Evolutionary conservation across 225 moss, liverwort and hornwort species (phyloP), one percentile per base, ranked within the genome.

Genomic region (Pleurozium schreberi): DNA sequence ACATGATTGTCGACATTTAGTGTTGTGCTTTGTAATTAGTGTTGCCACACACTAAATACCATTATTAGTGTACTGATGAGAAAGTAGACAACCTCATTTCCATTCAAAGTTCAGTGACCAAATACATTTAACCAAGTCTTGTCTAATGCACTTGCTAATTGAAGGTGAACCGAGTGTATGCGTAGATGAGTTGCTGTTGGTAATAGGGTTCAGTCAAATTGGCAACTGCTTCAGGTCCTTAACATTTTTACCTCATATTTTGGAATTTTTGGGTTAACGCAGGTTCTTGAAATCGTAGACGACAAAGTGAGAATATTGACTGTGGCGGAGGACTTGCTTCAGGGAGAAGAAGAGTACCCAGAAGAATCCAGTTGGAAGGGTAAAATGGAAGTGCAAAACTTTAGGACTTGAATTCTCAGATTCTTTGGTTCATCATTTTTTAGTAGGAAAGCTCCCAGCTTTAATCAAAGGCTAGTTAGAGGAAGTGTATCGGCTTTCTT

Each of bases 241-340:
- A n/a, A 52, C 25, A 26, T 11, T 53, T 84, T 84, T 14, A 47
- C 21, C n/a, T 86, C n/a, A 75, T 75, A 15, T 63, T 86, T 77
- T 62, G 58, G 68, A 42, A 50, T 50, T 57, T 71, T 25, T 49
- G 49, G 70, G 20, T 58, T 6, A 55, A 28, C 83, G 89, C 92
- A 95, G 94, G 94, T 95, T 77, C 91, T 95, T 52, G 94, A 95
- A 74, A 95, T 95, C 57, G 87, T 87, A 7, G 92, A 93, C 73
- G 84, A 92, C 78, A 91, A 92, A 84, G 94, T 95, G 90, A 95
- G 94, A 89, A 91, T 92, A 85, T 73, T 95, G 87, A 93, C 91
- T 88, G 90, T 64, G 90, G 84, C 89, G 43, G 91, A 90, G 86
- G 93, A 90, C 79, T 89, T 92, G 36, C 84, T 82, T 49, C 89